These are phyloP conservation scores for Chalciporus piperatus DNA, from an alignment of 768 basidiomycete genomes.

Conservation along the genomic window DNA sequence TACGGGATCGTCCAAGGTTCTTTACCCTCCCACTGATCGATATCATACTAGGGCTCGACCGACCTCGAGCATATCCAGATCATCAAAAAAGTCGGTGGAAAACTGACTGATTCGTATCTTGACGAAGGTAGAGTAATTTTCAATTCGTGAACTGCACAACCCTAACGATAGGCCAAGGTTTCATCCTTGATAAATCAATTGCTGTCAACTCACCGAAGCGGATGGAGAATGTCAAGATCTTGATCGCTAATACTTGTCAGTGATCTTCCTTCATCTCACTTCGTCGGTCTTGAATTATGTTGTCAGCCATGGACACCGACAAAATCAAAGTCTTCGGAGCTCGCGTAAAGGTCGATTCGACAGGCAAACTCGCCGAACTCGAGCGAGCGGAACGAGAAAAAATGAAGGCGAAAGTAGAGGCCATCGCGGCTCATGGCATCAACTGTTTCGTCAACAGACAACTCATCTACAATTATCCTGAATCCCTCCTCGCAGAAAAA, in stretches of 20 bases:
- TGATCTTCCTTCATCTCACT: conserved; percentile 1
- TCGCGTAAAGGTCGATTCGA: conserved; percentile 90
- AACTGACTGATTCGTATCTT: conserved; percentile 96
- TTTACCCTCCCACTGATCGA: conserved; percentile 1
- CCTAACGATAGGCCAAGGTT: conserved; percentile 49
- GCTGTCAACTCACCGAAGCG: conserved; percentile 94
- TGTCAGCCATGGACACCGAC: conserved; percentile 96
- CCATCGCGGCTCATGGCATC: conserved; percentile 92
- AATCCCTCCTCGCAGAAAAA: conserved; percentile 89
- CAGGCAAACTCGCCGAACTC: conserved; percentile 95
- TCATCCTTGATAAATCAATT: conserved; percentile 96
- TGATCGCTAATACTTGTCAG: conserved; percentile 98
- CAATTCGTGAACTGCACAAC: background rate
- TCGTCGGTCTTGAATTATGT: background rate
- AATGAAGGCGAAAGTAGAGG: conserved; percentile 98
- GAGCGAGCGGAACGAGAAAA: conserved; percentile 98
- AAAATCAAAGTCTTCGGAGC: conserved; percentile 99
- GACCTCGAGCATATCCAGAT: conserved; percentile 98
- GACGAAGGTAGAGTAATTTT: conserved; percentile 69
- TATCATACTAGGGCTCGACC: conserved; percentile 75
- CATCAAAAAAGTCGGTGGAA: conserved; percentile 99
- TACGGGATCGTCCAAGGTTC: conserved; percentile 19
- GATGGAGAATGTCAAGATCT: conserved; percentile 90
- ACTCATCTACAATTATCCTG: conserved; percentile 99
- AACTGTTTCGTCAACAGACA: conserved; percentile 98